Percentiles rank a stretch among this genome's conserved stretches.
Conservation (phyloP, 2,329 filamentous ascomycete species). For the Fusarium fujikuroi region DNA sequence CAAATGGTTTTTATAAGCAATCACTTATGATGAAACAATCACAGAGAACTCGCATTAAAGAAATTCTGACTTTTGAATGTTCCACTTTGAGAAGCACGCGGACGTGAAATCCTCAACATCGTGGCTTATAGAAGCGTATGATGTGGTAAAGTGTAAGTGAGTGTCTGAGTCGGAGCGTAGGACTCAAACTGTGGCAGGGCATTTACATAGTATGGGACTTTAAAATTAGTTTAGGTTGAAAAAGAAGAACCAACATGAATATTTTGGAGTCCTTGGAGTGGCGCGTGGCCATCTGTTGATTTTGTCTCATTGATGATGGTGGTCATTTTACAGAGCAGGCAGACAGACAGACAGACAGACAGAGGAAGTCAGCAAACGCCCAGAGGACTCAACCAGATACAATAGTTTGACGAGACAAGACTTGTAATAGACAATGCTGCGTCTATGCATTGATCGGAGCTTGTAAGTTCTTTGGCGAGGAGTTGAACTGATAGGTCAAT, state of each 20-base stretch:
- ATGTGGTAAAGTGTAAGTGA: constrained; percentile 34
- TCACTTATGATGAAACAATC: neutral
- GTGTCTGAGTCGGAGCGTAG: constrained; percentile 12
- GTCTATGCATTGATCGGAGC: neutral
- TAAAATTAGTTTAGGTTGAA: constrained; percentile 6
- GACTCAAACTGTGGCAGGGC: constrained; percentile 30
- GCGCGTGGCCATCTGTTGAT: constrained; percentile 27
- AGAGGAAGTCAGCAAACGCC: neutral
- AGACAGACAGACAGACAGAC: neutral
- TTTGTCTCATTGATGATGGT: constrained; percentile 33
- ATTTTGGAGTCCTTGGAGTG: neutral
- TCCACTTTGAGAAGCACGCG: constrained; percentile 26
- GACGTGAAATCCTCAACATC: constrained; percentile 8
- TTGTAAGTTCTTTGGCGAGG: constrained; percentile 2
- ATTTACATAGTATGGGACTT: constrained; percentile 5
- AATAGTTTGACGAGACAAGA: neutral
- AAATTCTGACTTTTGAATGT: neutral
- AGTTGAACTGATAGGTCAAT: neutral
- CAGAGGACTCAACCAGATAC: neutral
- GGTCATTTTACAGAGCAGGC: constrained; percentile 24
- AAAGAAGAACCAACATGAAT: neutral
- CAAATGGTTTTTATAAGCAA: constrained; percentile 19
- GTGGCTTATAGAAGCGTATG: constrained; percentile 34
- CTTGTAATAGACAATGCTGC: neutral
- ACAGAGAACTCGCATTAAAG: neutral